Conservation (phyloP, 2,329 filamentous ascomycete species). For the Chaetothyriales sp. region DNA sequence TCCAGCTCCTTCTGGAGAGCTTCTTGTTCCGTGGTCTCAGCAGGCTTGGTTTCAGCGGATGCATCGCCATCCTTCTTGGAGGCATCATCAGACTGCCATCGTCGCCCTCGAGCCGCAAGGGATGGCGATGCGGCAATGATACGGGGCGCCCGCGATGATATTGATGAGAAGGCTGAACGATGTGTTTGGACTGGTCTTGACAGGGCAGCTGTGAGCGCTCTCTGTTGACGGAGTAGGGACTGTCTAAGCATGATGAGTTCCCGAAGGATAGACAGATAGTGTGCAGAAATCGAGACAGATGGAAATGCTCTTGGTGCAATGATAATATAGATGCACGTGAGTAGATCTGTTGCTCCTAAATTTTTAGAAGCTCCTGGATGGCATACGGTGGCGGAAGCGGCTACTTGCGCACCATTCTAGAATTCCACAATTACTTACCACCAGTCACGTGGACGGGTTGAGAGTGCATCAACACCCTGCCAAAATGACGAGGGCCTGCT, state of each 20-base stretch:
- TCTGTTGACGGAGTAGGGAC: neutral
- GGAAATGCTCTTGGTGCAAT: neutral
- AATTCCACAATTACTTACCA: too few relatives aligned
- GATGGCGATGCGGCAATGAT: neutral
- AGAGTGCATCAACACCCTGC: too few relatives aligned
- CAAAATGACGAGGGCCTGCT: too few relatives aligned
- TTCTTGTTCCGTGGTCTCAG: conserved; percentile 31
- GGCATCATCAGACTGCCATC: conserved; percentile 32
- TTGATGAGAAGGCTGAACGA: neutral
- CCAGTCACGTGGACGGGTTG: too few relatives aligned
- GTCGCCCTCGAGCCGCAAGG: conserved; percentile 19
- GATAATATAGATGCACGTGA: neutral
- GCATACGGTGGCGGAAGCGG: neutral
- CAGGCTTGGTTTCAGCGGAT: conserved; percentile 30
- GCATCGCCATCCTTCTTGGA: conserved; percentile 21
- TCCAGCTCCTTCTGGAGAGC: conserved; percentile 52
- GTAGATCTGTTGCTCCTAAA: neutral
- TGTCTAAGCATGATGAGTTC: neutral
- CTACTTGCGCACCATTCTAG: neutral
- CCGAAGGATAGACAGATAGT: neutral
- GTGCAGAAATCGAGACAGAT: neutral
- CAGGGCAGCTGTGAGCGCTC: neutral
- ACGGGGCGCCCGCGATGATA: neutral
- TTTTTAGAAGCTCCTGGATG: neutral
- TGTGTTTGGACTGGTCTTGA: neutral